Percentiles rank a stretch among this genome's conserved stretches.
Conservation (phyloP, 202 grass and related monocot species). For the Bolboschoenoplectus hybrid region DNA sequence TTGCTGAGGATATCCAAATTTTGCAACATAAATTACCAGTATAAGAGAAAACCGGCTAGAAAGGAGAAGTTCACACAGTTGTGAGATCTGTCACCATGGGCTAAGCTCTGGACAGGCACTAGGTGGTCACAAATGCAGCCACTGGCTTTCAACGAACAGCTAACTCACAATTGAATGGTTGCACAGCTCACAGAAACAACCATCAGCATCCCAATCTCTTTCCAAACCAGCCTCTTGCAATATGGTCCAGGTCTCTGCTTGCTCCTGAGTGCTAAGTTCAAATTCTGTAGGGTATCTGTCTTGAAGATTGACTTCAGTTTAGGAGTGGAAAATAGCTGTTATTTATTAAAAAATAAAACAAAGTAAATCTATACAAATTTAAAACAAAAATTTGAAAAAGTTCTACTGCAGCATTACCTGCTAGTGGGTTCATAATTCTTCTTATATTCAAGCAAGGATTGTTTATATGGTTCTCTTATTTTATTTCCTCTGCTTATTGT, state of each 20-base stretch:
- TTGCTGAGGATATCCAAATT: neutral
- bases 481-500: neutral
- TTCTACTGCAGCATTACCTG: neutral
- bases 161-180: conserved; percentile 4
- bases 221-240: neutral
- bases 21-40: neutral
- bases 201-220: neutral
- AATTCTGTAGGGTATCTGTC: neutral
- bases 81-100: neutral
- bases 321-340: neutral
- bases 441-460: conserved; percentile 10
- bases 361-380: neutral
- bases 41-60: neutral
- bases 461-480: neutral
- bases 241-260: neutral
- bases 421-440: neutral
- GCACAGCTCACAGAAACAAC: neutral
- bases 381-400: neutral
- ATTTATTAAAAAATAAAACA: conserved; percentile 3
- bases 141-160: neutral
- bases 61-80: neutral
- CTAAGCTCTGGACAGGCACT: conserved; percentile 21
- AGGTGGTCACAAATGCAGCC: neutral
- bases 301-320: neutral
- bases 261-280: neutral